These are phyloP conservation scores for Botrytis paeoniae DNA, from an alignment of 2,329 filamentous ascomycete species.

Conservation along the genomic window DNA sequence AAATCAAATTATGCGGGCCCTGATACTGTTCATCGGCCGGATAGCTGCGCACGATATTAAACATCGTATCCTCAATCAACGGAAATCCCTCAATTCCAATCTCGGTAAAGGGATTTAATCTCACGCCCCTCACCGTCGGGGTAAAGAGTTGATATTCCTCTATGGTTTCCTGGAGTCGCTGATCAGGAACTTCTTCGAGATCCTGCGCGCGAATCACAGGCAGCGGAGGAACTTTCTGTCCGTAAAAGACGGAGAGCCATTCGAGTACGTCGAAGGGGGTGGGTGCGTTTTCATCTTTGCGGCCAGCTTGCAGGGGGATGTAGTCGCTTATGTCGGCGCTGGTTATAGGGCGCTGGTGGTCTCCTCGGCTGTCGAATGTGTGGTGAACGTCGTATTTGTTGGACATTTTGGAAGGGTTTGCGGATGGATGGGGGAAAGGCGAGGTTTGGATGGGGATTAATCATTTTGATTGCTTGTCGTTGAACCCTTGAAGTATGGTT, in stretches of 20 bases:
- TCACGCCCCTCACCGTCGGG: neutral
- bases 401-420: neutral
- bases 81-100: neutral
- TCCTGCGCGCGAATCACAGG: neutral
- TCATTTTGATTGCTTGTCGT: neutral
- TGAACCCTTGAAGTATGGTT: neutral
- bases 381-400: neutral
- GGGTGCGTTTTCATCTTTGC: rapidly evolving
- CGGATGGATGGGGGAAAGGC: neutral
- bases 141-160: neutral
- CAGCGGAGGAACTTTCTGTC: neutral
- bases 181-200: neutral
- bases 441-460: neutral
- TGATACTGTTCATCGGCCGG: neutral
- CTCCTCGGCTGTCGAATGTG: neutral
- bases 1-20: neutral
- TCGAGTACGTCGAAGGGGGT: neutral
- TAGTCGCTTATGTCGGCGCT: neutral
- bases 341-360: rapidly evolving
- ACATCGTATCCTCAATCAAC: neutral
- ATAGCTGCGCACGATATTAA: neutral
- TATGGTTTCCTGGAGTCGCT: neutral
- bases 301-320: neutral
- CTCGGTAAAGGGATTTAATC: neutral
- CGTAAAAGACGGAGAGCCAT: neutral